Base-by-base conservation (phyloP, 2,329 filamentous ascomycete genomes). In the Hymenoscyphus scutula region DNA sequence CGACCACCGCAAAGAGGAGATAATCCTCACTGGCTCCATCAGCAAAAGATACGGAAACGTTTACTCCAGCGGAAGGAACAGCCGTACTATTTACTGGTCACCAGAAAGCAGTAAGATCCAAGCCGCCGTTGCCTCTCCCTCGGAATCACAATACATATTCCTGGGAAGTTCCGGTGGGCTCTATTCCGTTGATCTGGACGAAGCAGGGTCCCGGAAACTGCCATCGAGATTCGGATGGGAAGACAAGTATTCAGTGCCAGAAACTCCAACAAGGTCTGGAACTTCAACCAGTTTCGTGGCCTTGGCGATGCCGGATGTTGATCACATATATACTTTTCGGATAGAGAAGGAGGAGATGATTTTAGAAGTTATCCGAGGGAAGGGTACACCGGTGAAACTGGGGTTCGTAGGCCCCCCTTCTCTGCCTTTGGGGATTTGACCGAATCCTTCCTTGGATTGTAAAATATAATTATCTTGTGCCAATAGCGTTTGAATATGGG, bases 281-380 rank as follows among this genome's bases (percentile, higher is more conserved):
- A 29, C 19, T 17, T n/a, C 51, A 15, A 10, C 51, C 1, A 2
- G 10, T 17, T 53, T 53, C n/a, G 51, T 30, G 6, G 51, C 25
- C 6, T 30, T 53, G 15, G 51, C 51, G 1, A 17, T 17, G 13
- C 25, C 51, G 15, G 25, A 29, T 27, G 27, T 23, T 30, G 27
- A 30, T 29, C 23, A 25, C 25, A 53, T 53, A 7, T 53, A 53
- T 30, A 17, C 25, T 30, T 53, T 53, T 30, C 3, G 51, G 23
- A 53, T 53, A 3, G 51, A 53, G 23, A 53, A 53, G 23, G 51
- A 53, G 23, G 17, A 53, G 11, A 53, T 53, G 51, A 53, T 53
- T 30, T 30, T 53, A 27, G 51, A 53, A 13, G 25, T 53, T 8
- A 53, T 53, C 15, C 13, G 3, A 53, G 51, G 51, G 23, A 30